Base-by-base conservation (phyloP, 2,329 filamentous ascomycete genomes). In the Xylaria arbuscula region DNA sequence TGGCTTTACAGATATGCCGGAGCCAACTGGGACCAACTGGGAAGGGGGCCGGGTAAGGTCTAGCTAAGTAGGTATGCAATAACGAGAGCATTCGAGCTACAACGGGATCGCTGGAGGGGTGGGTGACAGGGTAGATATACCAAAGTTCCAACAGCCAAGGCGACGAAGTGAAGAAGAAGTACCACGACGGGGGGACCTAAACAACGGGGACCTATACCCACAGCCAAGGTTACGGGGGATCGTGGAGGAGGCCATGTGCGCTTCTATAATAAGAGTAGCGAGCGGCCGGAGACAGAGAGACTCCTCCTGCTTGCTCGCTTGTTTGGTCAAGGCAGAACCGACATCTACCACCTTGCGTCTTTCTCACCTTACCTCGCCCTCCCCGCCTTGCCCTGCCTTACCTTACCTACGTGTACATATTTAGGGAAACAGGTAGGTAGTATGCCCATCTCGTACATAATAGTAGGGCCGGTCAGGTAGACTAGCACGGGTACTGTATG, bases 91-190 rank as follows among this genome's bases (percentile, higher is more conserved):
- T n/a, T 54, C 47, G 8, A 47, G 47, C 15, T 63, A 38, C 56
- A 38, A 50, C 56, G 28, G 28, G 24, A 55, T 42, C 15, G 53
- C 48, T 48, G 22, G 36, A 36, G 42, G 38, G 51, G 36, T 55
- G 60, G 51, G 50, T 42, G 53, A 62, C 55, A 67, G 67, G 61
- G 66, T 64, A 67, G 67, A 64, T 70, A 70, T 70, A 70, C 60
- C 64, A 62, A 66, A 54, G 51, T 54, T 57, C 48, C 32, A 66
- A 66, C 57, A 58, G 57, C 56, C 22, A 57, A 45, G 24, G 57
- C 50, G 51, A 57, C 9, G 58, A 66, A 45, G 58, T 48, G 45
- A 62, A 58, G 45, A 62, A 67, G 48, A 55, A 67, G 38, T 28
- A 59, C 22, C n/a, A 58, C 22, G 24, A 47, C 32, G 58, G 28